Conservation (phyloP, 768 basidiomycete genomes). For the Termitomyces sp. region DNA sequence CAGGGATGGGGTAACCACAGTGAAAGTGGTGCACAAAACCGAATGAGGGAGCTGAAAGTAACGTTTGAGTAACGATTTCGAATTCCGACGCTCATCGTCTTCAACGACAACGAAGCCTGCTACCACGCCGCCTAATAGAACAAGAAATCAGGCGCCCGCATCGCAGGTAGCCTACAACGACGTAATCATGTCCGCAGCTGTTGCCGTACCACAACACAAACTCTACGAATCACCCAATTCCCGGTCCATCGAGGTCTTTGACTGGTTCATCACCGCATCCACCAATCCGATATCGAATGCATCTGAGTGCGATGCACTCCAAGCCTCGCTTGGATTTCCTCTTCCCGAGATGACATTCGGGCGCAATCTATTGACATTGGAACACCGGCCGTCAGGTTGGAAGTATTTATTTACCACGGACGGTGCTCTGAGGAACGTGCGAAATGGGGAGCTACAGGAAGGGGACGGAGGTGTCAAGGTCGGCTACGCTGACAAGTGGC, state of each 20-base stretch:
- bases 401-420: constrained; percentile 63
- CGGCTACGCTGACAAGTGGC: constrained; percentile 92
- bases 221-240: constrained; percentile 69
- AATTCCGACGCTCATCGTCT: constrained; percentile 19
- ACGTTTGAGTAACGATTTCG: constrained; percentile 10
- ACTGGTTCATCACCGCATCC: constrained; percentile 68
- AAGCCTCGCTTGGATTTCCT: constrained; percentile 66
- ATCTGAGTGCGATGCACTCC: constrained; percentile 67
- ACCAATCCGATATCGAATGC: constrained; percentile 83
- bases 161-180: constrained; percentile 13
- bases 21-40: too few relatives aligned
- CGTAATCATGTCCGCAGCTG: constrained; percentile 39
- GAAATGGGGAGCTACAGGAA: constrained; percentile 66
- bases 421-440: constrained; percentile 70
- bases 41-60: background rate
- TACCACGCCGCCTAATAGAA: constrained; percentile 1
- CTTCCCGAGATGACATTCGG: constrained; percentile 98
- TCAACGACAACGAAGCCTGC: constrained; percentile 6
- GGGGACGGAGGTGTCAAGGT: constrained; percentile 95
- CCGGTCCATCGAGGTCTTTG: constrained; percentile 63
- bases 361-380: constrained; percentile 69
- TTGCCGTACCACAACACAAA: constrained; percentile 58
- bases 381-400: constrained; percentile 66
- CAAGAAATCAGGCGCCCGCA: background rate
- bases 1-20: background rate